Evolutionary conservation across 352 stramenopile species (phyloP).

Genomic region (Globisporangium ultimum): DNA sequence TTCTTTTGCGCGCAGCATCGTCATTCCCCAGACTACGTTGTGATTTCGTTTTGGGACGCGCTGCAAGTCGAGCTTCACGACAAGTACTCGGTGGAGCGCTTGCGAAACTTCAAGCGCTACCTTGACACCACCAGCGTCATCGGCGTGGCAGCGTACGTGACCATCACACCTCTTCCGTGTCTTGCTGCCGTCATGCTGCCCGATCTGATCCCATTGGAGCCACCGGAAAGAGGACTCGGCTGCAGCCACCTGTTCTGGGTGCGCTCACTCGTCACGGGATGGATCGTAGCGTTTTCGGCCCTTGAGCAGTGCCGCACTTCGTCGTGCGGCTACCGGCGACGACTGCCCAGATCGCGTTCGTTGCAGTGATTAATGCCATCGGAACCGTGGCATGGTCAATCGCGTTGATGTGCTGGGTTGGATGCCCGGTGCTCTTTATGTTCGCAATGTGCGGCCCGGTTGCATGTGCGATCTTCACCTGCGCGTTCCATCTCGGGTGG

Average conservation of each 20-base stretch:
- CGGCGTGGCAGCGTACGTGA: too few relatives aligned
- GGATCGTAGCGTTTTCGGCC: background rate
- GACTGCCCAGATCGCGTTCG: background rate
- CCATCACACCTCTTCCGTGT: background rate
- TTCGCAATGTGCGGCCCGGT: background rate
- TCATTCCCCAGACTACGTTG: too few relatives aligned
- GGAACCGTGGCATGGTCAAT: background rate
- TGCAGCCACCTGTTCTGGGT: conserved; percentile 1
- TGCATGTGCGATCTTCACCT: background rate
- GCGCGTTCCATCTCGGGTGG: background rate
- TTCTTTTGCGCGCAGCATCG: too few relatives aligned
- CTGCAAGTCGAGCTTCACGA: conserved; percentile 4
- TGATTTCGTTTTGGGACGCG: background rate
- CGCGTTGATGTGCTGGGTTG: background rate
- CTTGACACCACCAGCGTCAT: background rate
- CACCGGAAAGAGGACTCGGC: background rate
- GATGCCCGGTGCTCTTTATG: background rate
- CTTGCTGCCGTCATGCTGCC: background rate
- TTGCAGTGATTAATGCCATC: background rate
- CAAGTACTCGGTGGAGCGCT: conserved; percentile 5
- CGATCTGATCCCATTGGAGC: conserved; percentile 6
- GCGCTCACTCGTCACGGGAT: background rate
- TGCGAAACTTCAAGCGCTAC: background rate
- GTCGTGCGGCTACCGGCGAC: background rate
- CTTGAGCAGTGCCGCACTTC: background rate